Conservation (phyloP, 208 protist genomes). For the Strigomonas culicis region DNA sequence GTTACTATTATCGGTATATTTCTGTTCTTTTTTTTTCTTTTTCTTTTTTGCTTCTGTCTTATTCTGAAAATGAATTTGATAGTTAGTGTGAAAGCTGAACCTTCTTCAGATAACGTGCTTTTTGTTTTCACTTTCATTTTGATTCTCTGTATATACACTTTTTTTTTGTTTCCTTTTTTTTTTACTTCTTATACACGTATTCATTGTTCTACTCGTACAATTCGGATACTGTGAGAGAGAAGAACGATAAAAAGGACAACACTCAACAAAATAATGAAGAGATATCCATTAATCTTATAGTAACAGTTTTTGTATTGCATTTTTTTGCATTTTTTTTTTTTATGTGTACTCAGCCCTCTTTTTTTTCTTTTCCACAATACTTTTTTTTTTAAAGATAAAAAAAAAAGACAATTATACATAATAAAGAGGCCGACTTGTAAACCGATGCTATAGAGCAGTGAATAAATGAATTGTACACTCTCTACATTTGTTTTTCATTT, state of each 20-base stretch:
- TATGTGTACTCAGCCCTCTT: background rate
- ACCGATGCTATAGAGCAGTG: background rate
- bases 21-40: constrained; percentile 9
- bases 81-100: too few species aligned
- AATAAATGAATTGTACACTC: background rate
- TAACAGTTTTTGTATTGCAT: constrained; percentile 11
- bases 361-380: constrained; percentile 7
- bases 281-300: constrained; percentile 3
- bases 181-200: constrained; percentile 1
- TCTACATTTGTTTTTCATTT: constrained; percentile 2
- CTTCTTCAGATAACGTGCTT: too few species aligned
- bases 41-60: background rate
- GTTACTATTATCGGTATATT: background rate
- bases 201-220: background rate
- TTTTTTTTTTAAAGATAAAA: constrained; percentile 1
- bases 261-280: constrained; percentile 3
- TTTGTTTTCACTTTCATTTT: too few species aligned
- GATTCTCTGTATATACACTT: background rate
- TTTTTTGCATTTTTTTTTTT: constrained; percentile 10
- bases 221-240: background rate
- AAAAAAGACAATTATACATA: constrained; percentile 8
- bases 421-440: background rate
- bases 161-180: constrained; percentile 11
- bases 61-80: too few species aligned
- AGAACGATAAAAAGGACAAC: background rate